Evolutionary conservation across 768 basidiomycete species (phyloP), one percentile per base, ranked within the genome.

Genomic region (Megacollybia marginata): DNA sequence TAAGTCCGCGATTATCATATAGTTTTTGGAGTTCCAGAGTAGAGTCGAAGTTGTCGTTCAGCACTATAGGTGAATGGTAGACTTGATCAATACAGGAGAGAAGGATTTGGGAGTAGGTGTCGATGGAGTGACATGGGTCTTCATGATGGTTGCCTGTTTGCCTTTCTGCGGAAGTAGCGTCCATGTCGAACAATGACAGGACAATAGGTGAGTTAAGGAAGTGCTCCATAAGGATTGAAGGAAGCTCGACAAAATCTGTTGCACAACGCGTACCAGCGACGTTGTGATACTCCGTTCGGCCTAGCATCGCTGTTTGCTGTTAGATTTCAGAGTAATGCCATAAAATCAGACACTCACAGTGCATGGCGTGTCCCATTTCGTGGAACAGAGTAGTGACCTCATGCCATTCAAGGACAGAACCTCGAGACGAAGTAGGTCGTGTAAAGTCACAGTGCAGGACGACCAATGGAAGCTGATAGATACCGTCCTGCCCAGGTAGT

Each of bases 351-450:
- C 13, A 74, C 92, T 75, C 60, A 97, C 96, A 99, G 63, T 99
- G 96, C 80, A 99, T 92, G 10, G 96, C 96, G 68, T 99, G 96
- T 1, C 96, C 96, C 92, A 98, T 96, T 69, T 99, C 96, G 59
- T 99, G 96, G 69, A 93, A 96, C 19, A 98, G 70, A 2, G 95
- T 98, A 62, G 88, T 73, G 9, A 97, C 90, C 57, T 98, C 93
- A 57, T 88, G 85, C 93, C 94, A 98, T 50, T 85, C 82, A 18
- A 99, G 68, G 46, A 85, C 66, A 0, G 90, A 83, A 5, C 89
- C 78, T 11, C 72, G 67, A n/a, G 75, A 66, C 15, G 75, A 53
- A 3, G 79, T 70, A 18, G 88, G 83, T 28, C 72, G 75, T 18
- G 78, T 69, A 58, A 97, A 96, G 59, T 94, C 94, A 57, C 90